Base-by-base conservation (phyloP, 164 flowering plant genomes). In the Protea cynaroides region DNA sequence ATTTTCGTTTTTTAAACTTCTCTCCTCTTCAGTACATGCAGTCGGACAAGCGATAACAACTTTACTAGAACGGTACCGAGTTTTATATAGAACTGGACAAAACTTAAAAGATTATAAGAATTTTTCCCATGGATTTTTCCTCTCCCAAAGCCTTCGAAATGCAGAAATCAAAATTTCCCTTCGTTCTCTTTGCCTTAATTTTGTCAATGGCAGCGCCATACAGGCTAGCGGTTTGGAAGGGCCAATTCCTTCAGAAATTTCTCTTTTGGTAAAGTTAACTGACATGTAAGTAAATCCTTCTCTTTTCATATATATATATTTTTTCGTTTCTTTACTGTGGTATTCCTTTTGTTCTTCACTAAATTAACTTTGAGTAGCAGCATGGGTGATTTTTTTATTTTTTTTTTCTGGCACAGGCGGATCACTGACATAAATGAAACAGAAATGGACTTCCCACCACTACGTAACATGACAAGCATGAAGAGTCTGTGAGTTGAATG, bases 191-290 rank as follows among this genome's bases (percentile, higher is more conserved):
- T 0, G 34, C 12, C 49, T 49, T 49, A 15, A 49, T 13, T 49
- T 49, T 15, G 2, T 9, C 0, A 49, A 49, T 18, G 19, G 2
- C 52, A 89, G 96, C 75, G 86, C 80, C 66, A 78, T 89, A 75
- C 76, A 77, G 25, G 89, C 82, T 22, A 87, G 84, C 72, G 92
- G 92, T 59, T 59, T 87, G 25, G 67, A 62, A 60, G 90, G 92
- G 4, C 90, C 92, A 2, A 84, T 87, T 71, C 96, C 96, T 22
- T 51, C 79, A 37, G 71, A 65, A 51, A 77, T 89, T 46, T 84
- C 84, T 37, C 29, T 64, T 56, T 65, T 89, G 78, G 69, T 63
- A 38, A 78, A 65, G 9, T 56, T 85, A 52, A 51, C 67, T 50
- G 71, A 77, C 21, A 29, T 89, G 96, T 89, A 62, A 82, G 88